A percentile compares a stretch with the other conserved stretches of the same genome.
phyloP scores from a whole-genome alignment of 192 early-diverging fungal genomes.

The Umbelopsis sp. region DNA sequence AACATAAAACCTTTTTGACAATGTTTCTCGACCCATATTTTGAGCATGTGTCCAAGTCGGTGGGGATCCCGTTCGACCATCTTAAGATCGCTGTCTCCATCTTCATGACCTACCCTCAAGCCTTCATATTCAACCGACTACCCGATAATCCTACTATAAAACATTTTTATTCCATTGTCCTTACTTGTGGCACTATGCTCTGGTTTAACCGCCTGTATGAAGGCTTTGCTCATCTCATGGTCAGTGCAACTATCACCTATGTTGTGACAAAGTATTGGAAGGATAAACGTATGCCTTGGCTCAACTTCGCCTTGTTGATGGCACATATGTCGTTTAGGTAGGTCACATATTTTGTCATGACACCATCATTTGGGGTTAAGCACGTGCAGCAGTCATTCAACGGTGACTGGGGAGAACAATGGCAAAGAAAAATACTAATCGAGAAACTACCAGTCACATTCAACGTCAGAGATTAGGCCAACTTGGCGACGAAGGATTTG shows the following conservation, averaged over 20 bases:
- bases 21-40: conserved; percentile 15
- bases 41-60: background rate
- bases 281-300: conserved; percentile 51
- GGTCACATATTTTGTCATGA: conserved; percentile 4
- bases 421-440: background rate
- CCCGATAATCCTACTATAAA: conserved; percentile 51
- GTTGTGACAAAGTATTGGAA: conserved; percentile 49
- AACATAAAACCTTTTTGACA: too few relatives aligned
- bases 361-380: conserved; percentile 15
- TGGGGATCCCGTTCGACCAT: conserved; percentile 59
- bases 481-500: conserved; percentile 58
- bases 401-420: background rate
- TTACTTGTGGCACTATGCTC: conserved; percentile 56
- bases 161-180: conserved; percentile 62
- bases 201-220: conserved; percentile 57
- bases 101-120: conserved; percentile 59
- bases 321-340: conserved; percentile 67
- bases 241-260: conserved; percentile 54
- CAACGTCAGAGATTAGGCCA: conserved; percentile 48
- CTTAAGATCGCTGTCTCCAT: conserved; percentile 57
- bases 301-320: conserved; percentile 67
- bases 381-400: background rate
- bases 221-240: conserved; percentile 60
- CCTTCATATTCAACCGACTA: conserved; percentile 57
- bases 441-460: conserved; percentile 45